A percentile compares a stretch with the other conserved stretches of the same genome.
These are phyloP conservation scores for Prunus davidiana DNA, from an alignment of 306 rosid species.

Conservation along the genomic window DNA sequence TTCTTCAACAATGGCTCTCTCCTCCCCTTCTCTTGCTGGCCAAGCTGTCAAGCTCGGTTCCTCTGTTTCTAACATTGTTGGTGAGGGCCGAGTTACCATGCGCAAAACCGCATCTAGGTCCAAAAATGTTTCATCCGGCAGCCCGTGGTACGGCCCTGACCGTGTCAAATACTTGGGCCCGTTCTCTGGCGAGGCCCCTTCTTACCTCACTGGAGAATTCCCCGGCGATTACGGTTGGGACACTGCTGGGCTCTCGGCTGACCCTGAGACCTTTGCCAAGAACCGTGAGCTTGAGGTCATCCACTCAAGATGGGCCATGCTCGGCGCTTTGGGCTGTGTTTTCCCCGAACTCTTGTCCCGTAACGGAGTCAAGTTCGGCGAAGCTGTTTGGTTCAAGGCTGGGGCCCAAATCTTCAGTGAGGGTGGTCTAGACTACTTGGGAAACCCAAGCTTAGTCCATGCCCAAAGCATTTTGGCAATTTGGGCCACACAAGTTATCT, in stretches of 20 bases:
- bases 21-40: conserved; percentile 34
- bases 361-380: conserved; percentile 39
- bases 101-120: conserved; percentile 18
- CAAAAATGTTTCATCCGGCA: conserved; percentile 21
- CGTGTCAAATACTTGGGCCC: conserved; percentile 42
- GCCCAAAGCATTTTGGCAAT: conserved; percentile 35
- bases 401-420: conserved; percentile 39
- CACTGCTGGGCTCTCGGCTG: conserved; percentile 34
- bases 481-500: conserved; percentile 27
- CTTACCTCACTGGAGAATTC: conserved; percentile 33
- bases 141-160: conserved; percentile 39
- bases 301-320: conserved; percentile 35
- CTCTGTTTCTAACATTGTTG: conserved; percentile 20
- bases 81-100: conserved; percentile 29
- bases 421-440: conserved; percentile 39
- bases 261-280: conserved; percentile 34
- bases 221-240: conserved; percentile 46
- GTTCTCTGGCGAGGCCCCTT: conserved; percentile 35
- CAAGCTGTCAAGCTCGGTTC: conserved; percentile 28
- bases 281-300: conserved; percentile 38
- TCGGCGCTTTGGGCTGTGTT: conserved; percentile 30
- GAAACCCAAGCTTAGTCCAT: conserved; percentile 31
- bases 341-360: conserved; percentile 37
- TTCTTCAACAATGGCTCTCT: conserved; percentile 36
- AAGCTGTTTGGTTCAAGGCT: conserved; percentile 42